Percentiles rank a stretch among this genome's conserved stretches.
Evolutionary conservation across 179 eudicot species (phyloP).

Genomic region (Spinacia oleracea): DNA sequence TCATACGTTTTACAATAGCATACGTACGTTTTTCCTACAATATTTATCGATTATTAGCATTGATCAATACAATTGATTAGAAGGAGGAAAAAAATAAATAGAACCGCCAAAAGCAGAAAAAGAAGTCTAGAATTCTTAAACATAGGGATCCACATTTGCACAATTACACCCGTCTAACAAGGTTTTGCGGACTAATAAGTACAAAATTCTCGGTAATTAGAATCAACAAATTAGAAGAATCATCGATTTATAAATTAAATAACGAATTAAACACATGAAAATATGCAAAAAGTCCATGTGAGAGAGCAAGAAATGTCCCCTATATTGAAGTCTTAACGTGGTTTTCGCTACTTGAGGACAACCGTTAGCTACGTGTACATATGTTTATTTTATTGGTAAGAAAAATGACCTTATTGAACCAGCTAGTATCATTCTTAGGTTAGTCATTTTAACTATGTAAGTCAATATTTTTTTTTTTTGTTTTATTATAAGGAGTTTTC

Average conservation of each 20-base stretch:
- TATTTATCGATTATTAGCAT: too few species aligned
- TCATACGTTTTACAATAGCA: too few species aligned
- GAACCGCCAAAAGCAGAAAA: neutral
- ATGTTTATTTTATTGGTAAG: too few species aligned
- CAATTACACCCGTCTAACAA: neutral
- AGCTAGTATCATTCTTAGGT: too few species aligned
- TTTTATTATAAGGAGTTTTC: too few species aligned
- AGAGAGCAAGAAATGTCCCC: constrained; percentile 7
- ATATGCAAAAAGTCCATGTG: constrained; percentile 18
- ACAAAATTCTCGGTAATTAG: constrained; percentile 10
- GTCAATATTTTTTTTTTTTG: too few species aligned
- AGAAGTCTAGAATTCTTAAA: neutral
- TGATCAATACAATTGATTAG: too few species aligned
- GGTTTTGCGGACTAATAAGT: neutral
- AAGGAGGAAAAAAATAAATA: neutral
- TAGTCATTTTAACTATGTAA: too few species aligned
- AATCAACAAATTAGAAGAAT: neutral
- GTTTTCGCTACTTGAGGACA: constrained; percentile 13
- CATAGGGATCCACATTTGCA: neutral
- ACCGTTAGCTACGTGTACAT: neutral
- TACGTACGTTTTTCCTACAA: too few species aligned
- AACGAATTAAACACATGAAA: constrained; percentile 1
- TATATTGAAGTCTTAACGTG: constrained; percentile 7
- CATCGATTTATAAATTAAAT: neutral
- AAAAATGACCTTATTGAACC: too few species aligned